Evolutionary conservation across 768 basidiomycete genomes (phyloP).

Genomic region (Psilocybe tampanensis): DNA sequence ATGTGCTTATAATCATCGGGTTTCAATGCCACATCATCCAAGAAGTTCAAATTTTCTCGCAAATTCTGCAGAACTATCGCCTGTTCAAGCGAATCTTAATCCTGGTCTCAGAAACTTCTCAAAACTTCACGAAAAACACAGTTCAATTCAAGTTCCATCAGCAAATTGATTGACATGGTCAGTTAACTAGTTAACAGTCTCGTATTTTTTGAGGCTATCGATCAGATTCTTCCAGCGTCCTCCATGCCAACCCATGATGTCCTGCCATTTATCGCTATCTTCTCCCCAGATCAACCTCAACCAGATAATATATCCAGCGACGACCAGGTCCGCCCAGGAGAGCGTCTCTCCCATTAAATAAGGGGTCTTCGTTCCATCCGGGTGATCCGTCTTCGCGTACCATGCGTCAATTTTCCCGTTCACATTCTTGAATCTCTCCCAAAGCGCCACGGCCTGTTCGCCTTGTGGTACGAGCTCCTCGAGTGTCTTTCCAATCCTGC

Average conservation of each 20-base stretch:
- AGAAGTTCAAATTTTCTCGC: no score
- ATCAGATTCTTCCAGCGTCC: constrained; percentile 34
- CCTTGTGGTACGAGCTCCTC: constrained; percentile 25
- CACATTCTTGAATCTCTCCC: constrained; percentile 22
- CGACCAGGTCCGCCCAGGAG: constrained; percentile 37
- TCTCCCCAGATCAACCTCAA: constrained; percentile 26
- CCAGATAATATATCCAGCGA: constrained; percentile 34
- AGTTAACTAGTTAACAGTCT: neutral
- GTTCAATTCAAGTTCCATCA: no score
- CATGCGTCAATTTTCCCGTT: constrained; percentile 21
- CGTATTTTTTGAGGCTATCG: constrained; percentile 26
- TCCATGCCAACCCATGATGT: constrained; percentile 29
- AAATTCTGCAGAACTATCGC: no score
- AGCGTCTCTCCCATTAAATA: constrained; percentile 34
- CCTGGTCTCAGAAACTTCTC: no score
- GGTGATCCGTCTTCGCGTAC: constrained; percentile 21
- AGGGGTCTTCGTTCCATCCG: constrained; percentile 2
- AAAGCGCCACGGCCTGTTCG: constrained; percentile 19
- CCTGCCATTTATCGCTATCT: constrained; percentile 37
- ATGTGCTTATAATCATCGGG: no score
- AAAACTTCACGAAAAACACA: no score
- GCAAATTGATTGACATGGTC: no score
- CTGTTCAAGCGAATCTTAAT: no score
- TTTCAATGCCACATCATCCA: no score
- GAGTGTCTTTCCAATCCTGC: constrained; percentile 18